A percentile compares a stretch with the other conserved stretches of the same genome.
Conservation (phyloP, 2,329 filamentous ascomycete species). For the Amphichorda felina region DNA sequence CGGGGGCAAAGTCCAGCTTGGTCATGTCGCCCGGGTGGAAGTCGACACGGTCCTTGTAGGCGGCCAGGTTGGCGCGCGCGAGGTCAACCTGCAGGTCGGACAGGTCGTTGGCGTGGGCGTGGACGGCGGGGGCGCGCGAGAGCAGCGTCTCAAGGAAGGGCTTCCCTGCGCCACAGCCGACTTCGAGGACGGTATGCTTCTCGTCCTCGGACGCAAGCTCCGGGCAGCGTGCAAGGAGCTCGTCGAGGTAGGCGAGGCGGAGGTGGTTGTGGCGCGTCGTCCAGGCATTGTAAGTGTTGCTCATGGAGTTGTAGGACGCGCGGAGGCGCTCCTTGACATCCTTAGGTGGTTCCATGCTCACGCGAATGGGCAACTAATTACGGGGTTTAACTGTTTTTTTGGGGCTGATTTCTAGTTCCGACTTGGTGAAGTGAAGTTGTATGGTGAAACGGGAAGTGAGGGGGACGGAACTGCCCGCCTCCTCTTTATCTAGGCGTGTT, state of each 20-base stretch:
- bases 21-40: slow-evolving; percentile 23
- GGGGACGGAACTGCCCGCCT: no score
- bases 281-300: slow-evolving; percentile 26
- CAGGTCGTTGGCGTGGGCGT: slow-evolving; percentile 25
- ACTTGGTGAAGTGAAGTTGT: no score
- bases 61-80: slow-evolving; percentile 13
- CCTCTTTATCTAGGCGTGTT: no score
- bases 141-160: slow-evolving; percentile 23
- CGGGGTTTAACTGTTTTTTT: no score
- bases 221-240: slow-evolving; percentile 17
- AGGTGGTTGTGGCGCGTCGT: slow-evolving; percentile 15
- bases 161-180: slow-evolving; percentile 27
- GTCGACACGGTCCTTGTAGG: slow-evolving; percentile 1
- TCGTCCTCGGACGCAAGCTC: not conserved
- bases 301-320: slow-evolving; percentile 26
- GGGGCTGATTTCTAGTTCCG: slow-evolving; percentile 3
- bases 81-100: slow-evolving; percentile 24
- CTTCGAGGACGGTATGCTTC: slow-evolving; percentile 20
- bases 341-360: slow-evolving; percentile 5
- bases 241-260: slow-evolving; percentile 21
- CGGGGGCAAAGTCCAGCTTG: slow-evolving; percentile 15
- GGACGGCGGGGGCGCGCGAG: slow-evolving; percentile 7
- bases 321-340: slow-evolving; percentile 25
- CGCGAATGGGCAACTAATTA: no score
- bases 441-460: no score